Evolutionary conservation across 768 basidiomycete genomes (phyloP).

Genomic region (Naganishia antarctica): DNA sequence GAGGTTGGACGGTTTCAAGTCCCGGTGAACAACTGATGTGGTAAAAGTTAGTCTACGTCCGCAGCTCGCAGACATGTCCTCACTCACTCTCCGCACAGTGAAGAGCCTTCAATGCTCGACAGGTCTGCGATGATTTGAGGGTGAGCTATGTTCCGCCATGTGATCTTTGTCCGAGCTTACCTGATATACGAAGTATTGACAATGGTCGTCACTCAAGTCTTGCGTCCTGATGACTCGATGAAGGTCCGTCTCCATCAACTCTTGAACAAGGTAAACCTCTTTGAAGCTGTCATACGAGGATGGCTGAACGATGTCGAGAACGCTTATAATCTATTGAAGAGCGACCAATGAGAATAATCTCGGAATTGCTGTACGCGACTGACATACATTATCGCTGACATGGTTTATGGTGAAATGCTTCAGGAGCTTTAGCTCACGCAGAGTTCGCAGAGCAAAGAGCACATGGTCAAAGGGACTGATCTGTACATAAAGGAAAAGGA

Average conservation of each 20-base stretch:
- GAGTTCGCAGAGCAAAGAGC: constrained; percentile 55
- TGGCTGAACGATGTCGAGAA: constrained; percentile 87
- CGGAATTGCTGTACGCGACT: too few species aligned
- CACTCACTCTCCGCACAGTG: constrained; percentile 69
- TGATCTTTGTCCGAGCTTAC: constrained; percentile 24
- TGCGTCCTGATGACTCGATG: constrained; percentile 96
- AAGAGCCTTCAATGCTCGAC: constrained; percentile 87
- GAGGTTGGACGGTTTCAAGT: constrained; percentile 93
- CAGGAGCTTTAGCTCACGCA: constrained; percentile 87
- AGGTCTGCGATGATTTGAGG: constrained; percentile 55
- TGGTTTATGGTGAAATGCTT: constrained; percentile 55
- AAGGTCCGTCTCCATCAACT: constrained; percentile 84
- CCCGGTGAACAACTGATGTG: constrained; percentile 65
- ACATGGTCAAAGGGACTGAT: constrained; percentile 87
- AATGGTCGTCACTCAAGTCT: constrained; percentile 87
- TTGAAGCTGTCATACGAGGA: constrained; percentile 68
- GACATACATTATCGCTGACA: constrained; percentile 42
- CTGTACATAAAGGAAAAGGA: constrained; percentile 39
- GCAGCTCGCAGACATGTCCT: neutral
- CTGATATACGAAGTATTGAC: constrained; percentile 96
- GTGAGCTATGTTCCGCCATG: neutral
- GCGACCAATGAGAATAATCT: neutral
- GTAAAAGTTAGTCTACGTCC: neutral
- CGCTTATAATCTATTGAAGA: constrained; percentile 72
- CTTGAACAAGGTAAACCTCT: constrained; percentile 55